These are phyloP conservation scores for Clonostachys sp. DNA, from an alignment of 2,329 filamentous ascomycete genomes.

Conservation along the genomic window DNA sequence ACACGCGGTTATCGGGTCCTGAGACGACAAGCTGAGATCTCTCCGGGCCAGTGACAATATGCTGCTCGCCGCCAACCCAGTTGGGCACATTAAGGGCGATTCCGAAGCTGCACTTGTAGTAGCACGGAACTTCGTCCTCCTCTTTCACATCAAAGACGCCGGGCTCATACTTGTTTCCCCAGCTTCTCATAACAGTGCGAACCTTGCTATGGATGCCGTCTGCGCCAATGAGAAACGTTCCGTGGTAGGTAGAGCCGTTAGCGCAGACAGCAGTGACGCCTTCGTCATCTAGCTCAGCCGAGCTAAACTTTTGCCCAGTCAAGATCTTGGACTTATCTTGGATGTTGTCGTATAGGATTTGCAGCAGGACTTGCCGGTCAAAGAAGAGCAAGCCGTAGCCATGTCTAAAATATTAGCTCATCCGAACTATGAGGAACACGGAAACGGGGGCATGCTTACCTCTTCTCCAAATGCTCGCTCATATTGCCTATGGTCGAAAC, in stretches of 20 bases:
- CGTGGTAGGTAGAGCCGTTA: constrained; percentile 15
- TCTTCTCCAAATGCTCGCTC: too few species aligned
- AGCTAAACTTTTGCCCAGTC: not conserved
- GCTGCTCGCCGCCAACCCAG: constrained; percentile 1
- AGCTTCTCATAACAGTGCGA: constrained; percentile 14
- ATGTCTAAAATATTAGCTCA: not conserved
- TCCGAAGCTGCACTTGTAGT: constrained; percentile 26
- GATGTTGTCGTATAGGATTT: not conserved
- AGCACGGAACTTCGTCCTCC: constrained; percentile 4
- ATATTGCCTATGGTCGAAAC: too few species aligned
- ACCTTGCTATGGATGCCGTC: constrained; percentile 30
- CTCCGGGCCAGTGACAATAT: not conserved
- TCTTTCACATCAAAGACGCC: constrained; percentile 11
- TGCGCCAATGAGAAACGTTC: constrained; percentile 25
- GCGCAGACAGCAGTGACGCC: not conserved
- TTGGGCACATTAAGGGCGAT: constrained; percentile 15
- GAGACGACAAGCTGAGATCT: constrained; percentile 14
- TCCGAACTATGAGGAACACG: too few species aligned
- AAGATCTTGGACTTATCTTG: not conserved
- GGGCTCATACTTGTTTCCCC: constrained; percentile 10
- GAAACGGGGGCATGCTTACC: too few species aligned
- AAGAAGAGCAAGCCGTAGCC: not conserved
- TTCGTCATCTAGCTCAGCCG: not conserved
- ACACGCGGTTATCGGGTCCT: constrained; percentile 17
- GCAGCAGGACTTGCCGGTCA: not conserved